Base-by-base conservation (phyloP, 495 filamentous ascomycete genomes). In the Aspergillus affinis region DNA sequence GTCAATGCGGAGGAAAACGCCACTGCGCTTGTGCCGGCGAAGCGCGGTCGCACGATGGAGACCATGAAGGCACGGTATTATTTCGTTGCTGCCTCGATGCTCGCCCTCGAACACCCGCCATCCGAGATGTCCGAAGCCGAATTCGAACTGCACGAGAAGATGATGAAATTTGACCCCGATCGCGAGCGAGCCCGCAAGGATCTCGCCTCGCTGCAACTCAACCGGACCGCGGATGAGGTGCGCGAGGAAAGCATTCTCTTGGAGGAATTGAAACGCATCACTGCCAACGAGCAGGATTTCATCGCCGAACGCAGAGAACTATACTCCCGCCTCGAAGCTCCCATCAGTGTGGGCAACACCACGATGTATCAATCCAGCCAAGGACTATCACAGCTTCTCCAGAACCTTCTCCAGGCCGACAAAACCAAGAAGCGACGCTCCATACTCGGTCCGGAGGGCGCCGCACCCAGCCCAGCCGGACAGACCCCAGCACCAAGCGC, bases 61-160 rank as follows among this genome's bases (percentile, higher is more conserved):
- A 92, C 96, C 57, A 75, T 98, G 66, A 98, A 98, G 73, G 82
- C 88, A 1, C 86, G 94, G 32, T 98, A 94, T 72, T 98, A 98
- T 72, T 81, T 83, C 26, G 80, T 97, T 26, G 90, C 90, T 2
- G 89, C 90, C 0, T 90, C 85, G 61, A 87, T 94, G 78, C 90
- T 98, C 82, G 85, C 88, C 8, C 79, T 95, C 7, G 86, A 91
- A 56, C 92, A 89, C 30, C 91, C 92, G 0, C 82, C 88, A 0
- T 86, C 89, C 53, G 86, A 88, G 67, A 97, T 98, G 93, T 90
- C 87, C 6, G 82, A 85, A 10, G 79, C 88, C 2, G 90, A 98
- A 70, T 93, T 90, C 63, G 81, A 84, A 15, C 74, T 89, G 5
- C 90, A 94, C 73, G 90, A 96, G 65, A 85, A 86, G 61, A 91